phyloP scores from a whole-genome alignment of 495 filamentous ascomycete genomes.

The Aspergillus wentii region DNA sequence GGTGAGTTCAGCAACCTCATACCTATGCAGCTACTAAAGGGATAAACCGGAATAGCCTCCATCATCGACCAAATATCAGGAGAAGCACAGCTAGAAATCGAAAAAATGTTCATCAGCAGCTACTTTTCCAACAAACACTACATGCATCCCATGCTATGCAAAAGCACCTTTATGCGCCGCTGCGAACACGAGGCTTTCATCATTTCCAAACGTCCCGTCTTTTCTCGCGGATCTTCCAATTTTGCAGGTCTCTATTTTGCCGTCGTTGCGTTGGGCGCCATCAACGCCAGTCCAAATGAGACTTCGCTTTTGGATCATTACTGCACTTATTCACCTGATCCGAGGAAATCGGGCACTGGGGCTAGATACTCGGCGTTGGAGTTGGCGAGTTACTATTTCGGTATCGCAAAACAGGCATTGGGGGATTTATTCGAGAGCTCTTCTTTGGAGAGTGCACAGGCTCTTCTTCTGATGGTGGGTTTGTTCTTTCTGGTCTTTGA shows the following conservation, averaged over 20 bases:
- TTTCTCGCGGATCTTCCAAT: slow-evolving; percentile 12
- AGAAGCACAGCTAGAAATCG: slow-evolving; percentile 16
- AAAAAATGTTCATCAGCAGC: slow-evolving; percentile 23
- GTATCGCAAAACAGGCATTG: slow-evolving; percentile 14
- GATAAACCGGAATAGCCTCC: slow-evolving; percentile 1
- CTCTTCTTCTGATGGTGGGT: slow-evolving; percentile 19
- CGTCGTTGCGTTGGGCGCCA: slow-evolving; percentile 19
- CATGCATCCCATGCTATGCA: slow-evolving; percentile 20
- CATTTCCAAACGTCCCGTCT: slow-evolving; percentile 4
- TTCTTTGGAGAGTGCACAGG: slow-evolving; percentile 19
- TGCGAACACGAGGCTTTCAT: slow-evolving; percentile 18
- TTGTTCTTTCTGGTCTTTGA: not conserved
- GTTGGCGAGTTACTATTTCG: slow-evolving; percentile 22
- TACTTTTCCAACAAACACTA: slow-evolving; percentile 24
- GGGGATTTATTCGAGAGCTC: slow-evolving; percentile 23
- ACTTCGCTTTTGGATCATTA: slow-evolving; percentile 19
- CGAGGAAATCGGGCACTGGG: not conserved
- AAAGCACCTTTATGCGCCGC: slow-evolving; percentile 16
- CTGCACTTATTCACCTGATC: slow-evolving; percentile 6
- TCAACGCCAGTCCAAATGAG: slow-evolving; percentile 19
- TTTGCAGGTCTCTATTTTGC: slow-evolving; percentile 20
- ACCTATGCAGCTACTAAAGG: not conserved
- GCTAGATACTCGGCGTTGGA: slow-evolving; percentile 13
- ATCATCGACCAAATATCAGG: slow-evolving; percentile 7
- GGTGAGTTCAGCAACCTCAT: not conserved